A percentile compares a stretch with the other conserved stretches of the same genome.
Conservation (phyloP, 75 land plant species). For the Selaginella moellendorffii region DNA sequence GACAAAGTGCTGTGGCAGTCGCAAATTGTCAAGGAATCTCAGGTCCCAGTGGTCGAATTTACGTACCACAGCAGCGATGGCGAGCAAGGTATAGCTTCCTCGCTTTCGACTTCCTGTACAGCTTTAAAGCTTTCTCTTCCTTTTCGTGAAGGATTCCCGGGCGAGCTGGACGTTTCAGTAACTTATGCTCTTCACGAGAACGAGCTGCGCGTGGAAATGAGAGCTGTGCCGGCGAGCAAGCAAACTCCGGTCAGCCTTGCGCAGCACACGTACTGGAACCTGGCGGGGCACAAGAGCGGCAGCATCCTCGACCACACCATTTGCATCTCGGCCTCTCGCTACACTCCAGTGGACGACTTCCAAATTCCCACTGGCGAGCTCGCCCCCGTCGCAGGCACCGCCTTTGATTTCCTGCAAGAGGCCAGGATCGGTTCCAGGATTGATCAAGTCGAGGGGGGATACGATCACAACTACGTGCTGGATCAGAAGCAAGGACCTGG, state of each 20-base stretch:
- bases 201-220: slow-evolving; percentile 70
- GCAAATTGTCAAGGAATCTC: slow-evolving; percentile 12
- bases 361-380: slow-evolving; percentile 60
- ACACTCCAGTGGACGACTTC: slow-evolving; percentile 52
- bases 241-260: slow-evolving; percentile 79
- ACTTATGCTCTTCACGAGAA: slow-evolving; percentile 42
- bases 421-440: slow-evolving; percentile 29
- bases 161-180: slow-evolving; percentile 57
- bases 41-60: slow-evolving; percentile 48
- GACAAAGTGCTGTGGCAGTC: slow-evolving; percentile 47
- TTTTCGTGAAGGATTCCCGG: slow-evolving; percentile 82
- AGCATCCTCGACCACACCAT: slow-evolving; percentile 44
- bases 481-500: slow-evolving; percentile 31
- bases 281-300: slow-evolving; percentile 72
- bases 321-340: slow-evolving; percentile 39
- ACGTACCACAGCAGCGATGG: slow-evolving; percentile 60
- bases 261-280: slow-evolving; percentile 92
- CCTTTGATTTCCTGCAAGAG: slow-evolving; percentile 40
- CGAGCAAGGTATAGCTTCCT: slow-evolving; percentile 40
- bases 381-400: slow-evolving; percentile 37
- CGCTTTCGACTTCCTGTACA: not conserved
- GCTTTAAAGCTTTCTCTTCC: too few relatives aligned
- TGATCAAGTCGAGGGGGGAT: slow-evolving; percentile 27
- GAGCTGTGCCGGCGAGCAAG: slow-evolving; percentile 60
- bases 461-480: slow-evolving; percentile 52